Evolutionary conservation across 257 asterid species (phyloP).

Genomic region (Cordia subcordata): DNA sequence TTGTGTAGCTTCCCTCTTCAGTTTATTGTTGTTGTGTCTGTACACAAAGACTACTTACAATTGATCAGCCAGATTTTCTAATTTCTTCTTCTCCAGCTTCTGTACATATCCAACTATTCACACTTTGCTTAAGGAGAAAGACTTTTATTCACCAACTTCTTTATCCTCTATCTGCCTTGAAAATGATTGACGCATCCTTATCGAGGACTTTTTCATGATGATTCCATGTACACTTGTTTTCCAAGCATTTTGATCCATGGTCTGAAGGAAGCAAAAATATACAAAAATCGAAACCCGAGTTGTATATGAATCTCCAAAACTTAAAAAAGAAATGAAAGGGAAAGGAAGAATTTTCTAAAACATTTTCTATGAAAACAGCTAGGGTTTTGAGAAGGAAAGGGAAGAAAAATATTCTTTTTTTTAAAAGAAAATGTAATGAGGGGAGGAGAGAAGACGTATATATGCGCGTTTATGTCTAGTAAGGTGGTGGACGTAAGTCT

Average conservation of each 20-base stretch:
- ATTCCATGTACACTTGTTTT: neutral
- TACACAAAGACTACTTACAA: constrained; percentile 13
- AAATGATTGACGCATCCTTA: neutral
- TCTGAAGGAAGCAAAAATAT: constrained; percentile 2
- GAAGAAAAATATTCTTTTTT: too few species aligned
- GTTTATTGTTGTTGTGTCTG: constrained; percentile 4
- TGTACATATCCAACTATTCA: constrained; percentile 4
- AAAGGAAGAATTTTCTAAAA: constrained; percentile 6
- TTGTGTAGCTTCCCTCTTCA: constrained; percentile 1
- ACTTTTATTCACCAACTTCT: neutral
- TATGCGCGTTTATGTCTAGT: neutral
- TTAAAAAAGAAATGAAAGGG: neutral
- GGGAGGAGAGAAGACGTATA: too few species aligned
- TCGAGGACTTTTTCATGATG: neutral
- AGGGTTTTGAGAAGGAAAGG: neutral
- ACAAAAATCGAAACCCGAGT: neutral
- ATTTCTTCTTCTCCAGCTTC: constrained; percentile 2
- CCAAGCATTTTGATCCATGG: neutral
- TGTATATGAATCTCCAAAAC: constrained; percentile 4
- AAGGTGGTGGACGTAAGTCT: too few species aligned
- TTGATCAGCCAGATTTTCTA: constrained; percentile 1
- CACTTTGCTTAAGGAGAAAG: constrained; percentile 1
- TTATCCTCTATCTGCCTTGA: neutral
- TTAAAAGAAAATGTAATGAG: too few species aligned
- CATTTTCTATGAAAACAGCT: constrained; percentile 12